These are phyloP conservation scores for Colletotrichum noveboracense DNA, from an alignment of 2,329 filamentous ascomycete genomes.

Conservation along the genomic window DNA sequence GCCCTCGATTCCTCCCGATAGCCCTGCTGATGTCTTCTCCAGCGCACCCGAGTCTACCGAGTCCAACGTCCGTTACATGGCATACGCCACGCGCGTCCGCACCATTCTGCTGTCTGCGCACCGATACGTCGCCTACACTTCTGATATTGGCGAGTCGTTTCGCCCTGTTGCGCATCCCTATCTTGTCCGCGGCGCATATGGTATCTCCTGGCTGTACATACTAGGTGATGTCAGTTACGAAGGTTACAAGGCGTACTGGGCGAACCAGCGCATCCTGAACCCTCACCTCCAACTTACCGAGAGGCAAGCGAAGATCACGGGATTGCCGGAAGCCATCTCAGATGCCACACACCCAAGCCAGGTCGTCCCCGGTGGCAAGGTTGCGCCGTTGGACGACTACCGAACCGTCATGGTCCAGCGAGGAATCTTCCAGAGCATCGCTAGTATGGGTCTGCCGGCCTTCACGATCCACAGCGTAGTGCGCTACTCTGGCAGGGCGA, in stretches of 20 bases:
- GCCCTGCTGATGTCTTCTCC: conserved; percentile 24
- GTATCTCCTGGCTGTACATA: conserved; percentile 90
- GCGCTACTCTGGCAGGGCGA: conserved; percentile 82
- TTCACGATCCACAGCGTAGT: conserved; percentile 96
- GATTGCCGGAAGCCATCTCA: conserved; percentile 34
- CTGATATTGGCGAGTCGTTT: conserved; percentile 95
- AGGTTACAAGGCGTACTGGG: conserved; percentile 92
- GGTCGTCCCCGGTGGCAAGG: conserved; percentile 38
- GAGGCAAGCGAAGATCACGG: conserved; percentile 53
- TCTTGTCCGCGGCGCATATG: conserved; percentile 84
- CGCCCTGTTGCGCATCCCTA: conserved; percentile 88
- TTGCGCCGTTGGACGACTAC: conserved; percentile 85
- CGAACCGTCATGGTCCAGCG: conserved; percentile 89
- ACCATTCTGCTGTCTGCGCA: conserved; percentile 91
- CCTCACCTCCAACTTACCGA: conserved; percentile 65
- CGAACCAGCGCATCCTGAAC: conserved; percentile 79
- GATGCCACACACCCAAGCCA: conserved; percentile 8
- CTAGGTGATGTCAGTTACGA: conserved; percentile 90
- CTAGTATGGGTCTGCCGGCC: conserved; percentile 92
- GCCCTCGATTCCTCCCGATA: conserved; percentile 3
- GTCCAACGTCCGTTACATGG: conserved; percentile 86
- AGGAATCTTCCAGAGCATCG: conserved; percentile 87
- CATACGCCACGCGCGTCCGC: conserved; percentile 83
- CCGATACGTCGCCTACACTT: conserved; percentile 96
- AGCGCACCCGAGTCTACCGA: conserved; percentile 83